A percentile compares a stretch with the other conserved stretches of the same genome.
Conservation (phyloP, 306 rosid species). For the Quercus suber region DNA sequence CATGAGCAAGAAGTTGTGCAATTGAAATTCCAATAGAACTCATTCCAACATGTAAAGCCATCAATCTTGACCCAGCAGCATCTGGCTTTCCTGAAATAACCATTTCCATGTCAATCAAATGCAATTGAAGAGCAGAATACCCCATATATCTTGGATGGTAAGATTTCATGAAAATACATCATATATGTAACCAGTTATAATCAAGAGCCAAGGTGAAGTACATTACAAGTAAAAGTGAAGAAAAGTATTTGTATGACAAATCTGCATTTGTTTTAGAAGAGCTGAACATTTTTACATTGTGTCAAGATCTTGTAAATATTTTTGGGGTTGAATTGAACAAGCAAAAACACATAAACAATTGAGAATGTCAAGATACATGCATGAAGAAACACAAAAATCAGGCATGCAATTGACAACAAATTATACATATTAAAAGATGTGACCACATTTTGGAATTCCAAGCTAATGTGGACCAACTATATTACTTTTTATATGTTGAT, state of each 20-base stretch:
- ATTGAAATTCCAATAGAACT: slow-evolving; percentile 70
- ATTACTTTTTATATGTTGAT: too few relatives aligned
- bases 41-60: slow-evolving; percentile 56
- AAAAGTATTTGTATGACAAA: background rate
- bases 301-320: background rate
- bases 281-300: background rate
- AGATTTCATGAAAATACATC: too few relatives aligned
- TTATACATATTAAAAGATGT: too few relatives aligned
- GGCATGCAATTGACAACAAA: background rate
- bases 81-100: slow-evolving; percentile 29
- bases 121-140: background rate
- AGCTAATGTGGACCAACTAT: too few relatives aligned
- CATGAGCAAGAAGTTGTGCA: slow-evolving; percentile 44
- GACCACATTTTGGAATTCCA: too few relatives aligned
- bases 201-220: background rate
- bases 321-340: background rate
- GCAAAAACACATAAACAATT: background rate
- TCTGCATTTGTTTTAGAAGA: background rate
- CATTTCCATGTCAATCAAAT: background rate
- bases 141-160: background rate
- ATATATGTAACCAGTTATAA: background rate
- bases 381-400: background rate
- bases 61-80: slow-evolving; percentile 37
- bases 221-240: background rate
- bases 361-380: background rate